phyloP scores from a whole-genome alignment of 2,329 filamentous ascomycete species.

The Pezicula carpinea region DNA sequence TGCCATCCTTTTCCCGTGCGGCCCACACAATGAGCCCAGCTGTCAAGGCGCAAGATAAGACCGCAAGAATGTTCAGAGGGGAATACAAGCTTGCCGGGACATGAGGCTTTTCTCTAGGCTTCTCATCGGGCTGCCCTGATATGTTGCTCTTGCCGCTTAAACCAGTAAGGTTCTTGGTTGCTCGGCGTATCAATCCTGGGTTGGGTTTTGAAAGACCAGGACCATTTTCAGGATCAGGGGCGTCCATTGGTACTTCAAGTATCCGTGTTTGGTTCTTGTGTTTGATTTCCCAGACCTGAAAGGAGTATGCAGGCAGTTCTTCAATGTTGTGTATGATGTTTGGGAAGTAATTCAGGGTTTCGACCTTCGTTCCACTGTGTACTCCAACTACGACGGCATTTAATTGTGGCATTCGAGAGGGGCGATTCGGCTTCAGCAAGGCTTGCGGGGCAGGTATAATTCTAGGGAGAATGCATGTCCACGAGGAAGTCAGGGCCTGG shows the following conservation, averaged over 20 bases:
- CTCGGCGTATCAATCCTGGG: background rate
- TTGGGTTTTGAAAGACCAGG: background rate
- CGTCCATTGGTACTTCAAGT: background rate
- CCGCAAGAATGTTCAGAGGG: conserved; percentile 48
- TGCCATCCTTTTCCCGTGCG: conserved; percentile 40
- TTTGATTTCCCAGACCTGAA: conserved; percentile 44
- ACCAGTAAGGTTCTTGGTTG: background rate
- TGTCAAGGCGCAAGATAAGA: conserved; percentile 46
- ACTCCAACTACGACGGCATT: conserved; percentile 54
- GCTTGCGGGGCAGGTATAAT: conserved; percentile 59
- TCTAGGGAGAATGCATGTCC: conserved; percentile 52
- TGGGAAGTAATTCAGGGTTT: conserved; percentile 56
- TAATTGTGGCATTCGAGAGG: conserved; percentile 49
- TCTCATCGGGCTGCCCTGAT: background rate
- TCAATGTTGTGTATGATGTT: conserved; percentile 56
- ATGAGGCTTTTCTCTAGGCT: conserved; percentile 36
- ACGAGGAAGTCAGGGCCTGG: conserved; percentile 54
- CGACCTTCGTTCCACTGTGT: conserved; percentile 48
- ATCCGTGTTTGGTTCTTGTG: conserved; percentile 28
- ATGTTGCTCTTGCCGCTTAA: too few relatives aligned
- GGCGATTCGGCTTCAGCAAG: conserved; percentile 51
- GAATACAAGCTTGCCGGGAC: conserved; percentile 45
- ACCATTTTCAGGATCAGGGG: background rate
- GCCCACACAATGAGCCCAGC: conserved; percentile 42
- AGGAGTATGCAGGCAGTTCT: conserved; percentile 40